Evolutionary conservation across 2,329 filamentous ascomycete genomes (phyloP).

Genomic region (Arthrobotrys sphaeroides): DNA sequence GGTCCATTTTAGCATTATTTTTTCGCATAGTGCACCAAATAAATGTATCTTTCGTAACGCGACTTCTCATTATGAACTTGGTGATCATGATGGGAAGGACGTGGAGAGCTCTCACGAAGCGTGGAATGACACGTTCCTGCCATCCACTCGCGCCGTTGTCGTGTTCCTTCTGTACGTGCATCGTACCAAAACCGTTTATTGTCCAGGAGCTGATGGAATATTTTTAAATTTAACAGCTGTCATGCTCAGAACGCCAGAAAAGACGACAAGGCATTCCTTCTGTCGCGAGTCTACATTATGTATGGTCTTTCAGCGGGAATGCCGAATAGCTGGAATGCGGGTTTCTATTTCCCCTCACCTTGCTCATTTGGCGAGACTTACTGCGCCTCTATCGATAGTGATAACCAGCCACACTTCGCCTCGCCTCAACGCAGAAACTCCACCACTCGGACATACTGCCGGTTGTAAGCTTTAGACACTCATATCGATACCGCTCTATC

Average conservation of each 20-base stretch:
- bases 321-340: neutral
- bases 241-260: neutral
- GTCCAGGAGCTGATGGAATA: no score
- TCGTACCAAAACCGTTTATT: no score
- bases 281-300: no score
- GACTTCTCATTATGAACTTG: no score
- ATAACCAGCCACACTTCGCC: neutral
- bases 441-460: neutral
- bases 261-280: neutral
- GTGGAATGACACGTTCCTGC: conserved; percentile 10
- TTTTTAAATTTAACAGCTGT: no score
- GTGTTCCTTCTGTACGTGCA: no score
- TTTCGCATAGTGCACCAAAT: no score
- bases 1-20: no score
- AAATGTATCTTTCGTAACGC: no score
- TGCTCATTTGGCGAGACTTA: neutral
- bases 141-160: conserved; percentile 7
- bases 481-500: neutral
- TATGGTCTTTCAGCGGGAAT: neutral
- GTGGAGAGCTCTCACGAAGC: conserved; percentile 5
- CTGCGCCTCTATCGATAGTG: conserved; percentile 15
- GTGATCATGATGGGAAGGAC: neutral
- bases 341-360: neutral
- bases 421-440: neutral
- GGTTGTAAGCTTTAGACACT: neutral